A percentile compares a stretch with the other conserved stretches of the same genome.
These are phyloP conservation scores for Bimuria novae-zelandiae DNA, from an alignment of 2,329 filamentous ascomycete genomes.

Conservation along the genomic window DNA sequence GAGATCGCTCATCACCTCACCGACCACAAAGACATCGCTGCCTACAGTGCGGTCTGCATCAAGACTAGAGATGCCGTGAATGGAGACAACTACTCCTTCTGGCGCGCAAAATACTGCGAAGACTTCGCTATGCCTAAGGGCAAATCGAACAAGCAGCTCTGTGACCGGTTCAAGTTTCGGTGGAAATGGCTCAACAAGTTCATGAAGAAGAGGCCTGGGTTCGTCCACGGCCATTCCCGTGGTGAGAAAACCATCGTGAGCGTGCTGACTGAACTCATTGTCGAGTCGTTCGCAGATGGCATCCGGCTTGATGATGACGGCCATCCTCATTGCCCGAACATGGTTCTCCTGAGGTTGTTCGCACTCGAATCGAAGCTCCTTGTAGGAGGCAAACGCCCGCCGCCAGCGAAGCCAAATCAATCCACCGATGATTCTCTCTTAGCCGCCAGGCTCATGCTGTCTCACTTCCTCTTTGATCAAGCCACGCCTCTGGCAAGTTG, in stretches of 20 bases:
- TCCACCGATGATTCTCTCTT: constrained; percentile 23
- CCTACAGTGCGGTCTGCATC: constrained; percentile 48
- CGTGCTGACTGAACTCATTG: constrained; percentile 50
- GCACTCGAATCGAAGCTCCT: constrained; percentile 33
- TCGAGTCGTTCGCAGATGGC: constrained; percentile 42
- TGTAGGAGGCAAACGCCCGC: constrained; percentile 29
- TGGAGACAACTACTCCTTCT: constrained; percentile 50
- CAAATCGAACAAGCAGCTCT: constrained; percentile 29
- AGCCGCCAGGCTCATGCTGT: constrained; percentile 40
- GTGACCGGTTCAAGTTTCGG: constrained; percentile 37
- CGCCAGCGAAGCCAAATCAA: constrained; percentile 9
- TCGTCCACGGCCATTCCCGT: constrained; percentile 22
- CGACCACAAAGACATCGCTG: constrained; percentile 50
- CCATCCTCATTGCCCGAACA: constrained; percentile 41
- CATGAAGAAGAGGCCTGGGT: constrained; percentile 13
- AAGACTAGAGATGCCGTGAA: constrained; percentile 47
- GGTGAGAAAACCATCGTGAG: constrained; percentile 43
- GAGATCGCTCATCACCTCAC: constrained; percentile 45
- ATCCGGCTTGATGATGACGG: constrained; percentile 21
- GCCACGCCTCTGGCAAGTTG: constrained; percentile 20
- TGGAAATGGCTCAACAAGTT: constrained; percentile 27
- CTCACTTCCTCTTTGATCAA: constrained; percentile 36
- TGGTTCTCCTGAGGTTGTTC: constrained; percentile 37
- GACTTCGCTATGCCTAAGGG: constrained; percentile 45
- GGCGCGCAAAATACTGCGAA: constrained; percentile 51